phyloP scores from a whole-genome alignment of 768 basidiomycete genomes.

The Rhizopogon salebrosus region DNA sequence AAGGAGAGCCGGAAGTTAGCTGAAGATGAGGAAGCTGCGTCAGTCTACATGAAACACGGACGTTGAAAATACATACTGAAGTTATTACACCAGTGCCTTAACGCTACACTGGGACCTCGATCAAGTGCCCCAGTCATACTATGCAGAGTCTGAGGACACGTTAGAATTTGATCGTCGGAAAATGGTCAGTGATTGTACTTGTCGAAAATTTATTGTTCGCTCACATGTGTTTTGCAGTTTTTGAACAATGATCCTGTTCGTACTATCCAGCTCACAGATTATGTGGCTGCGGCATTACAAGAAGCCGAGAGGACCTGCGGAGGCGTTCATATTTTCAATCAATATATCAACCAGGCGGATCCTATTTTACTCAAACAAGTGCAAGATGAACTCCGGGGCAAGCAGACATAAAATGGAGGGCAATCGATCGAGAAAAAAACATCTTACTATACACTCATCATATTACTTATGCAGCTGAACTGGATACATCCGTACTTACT shows the following conservation, averaged over 20 bases:
- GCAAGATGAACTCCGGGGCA: constrained; percentile 39
- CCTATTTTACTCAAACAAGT: constrained; percentile 72
- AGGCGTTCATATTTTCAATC: constrained; percentile 56
- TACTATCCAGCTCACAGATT: constrained; percentile 56
- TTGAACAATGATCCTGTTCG: constrained; percentile 69
- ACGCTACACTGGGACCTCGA: constrained; percentile 68
- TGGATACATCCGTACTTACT: neutral
- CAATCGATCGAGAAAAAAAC: no score
- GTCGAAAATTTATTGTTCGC: neutral
- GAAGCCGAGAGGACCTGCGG: constrained; percentile 59
- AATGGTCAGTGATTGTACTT: constrained; percentile 39
- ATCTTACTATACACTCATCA: neutral
- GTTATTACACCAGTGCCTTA: constrained; percentile 26
- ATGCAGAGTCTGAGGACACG: constrained; percentile 61
- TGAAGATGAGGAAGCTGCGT: constrained; percentile 34
- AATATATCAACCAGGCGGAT: constrained; percentile 64
- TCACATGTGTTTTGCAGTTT: constrained; percentile 39
- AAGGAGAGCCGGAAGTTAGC: constrained; percentile 55
- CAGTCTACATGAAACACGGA: constrained; percentile 2
- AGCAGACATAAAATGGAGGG: neutral
- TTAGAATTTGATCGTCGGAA: constrained; percentile 74
- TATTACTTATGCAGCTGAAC: neutral
- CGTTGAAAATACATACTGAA: neutral
- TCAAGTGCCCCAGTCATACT: constrained; percentile 53
- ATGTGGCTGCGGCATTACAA: constrained; percentile 51